Evolutionary conservation across 2,329 filamentous ascomycete genomes (phyloP).

Genomic region (Blastomyces percursus): DNA sequence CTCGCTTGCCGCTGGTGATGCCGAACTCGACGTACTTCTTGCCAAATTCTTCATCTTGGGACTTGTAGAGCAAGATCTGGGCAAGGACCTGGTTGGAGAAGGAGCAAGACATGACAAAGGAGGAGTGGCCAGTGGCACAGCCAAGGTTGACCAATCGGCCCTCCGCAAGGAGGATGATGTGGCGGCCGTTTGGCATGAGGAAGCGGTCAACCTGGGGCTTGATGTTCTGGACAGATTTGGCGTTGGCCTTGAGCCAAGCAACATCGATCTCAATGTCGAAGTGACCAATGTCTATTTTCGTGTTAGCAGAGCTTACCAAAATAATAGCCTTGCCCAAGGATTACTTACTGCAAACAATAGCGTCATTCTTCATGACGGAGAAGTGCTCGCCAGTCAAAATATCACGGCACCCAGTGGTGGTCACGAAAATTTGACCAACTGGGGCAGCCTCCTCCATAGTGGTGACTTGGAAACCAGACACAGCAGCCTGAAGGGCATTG

Average conservation of each 20-base stretch:
- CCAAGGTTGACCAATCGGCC: constrained; percentile 98
- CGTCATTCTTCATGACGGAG: constrained; percentile 89
- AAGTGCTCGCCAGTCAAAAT: constrained; percentile 90
- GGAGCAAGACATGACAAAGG: constrained; percentile 99
- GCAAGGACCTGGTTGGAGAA: constrained; percentile 99
- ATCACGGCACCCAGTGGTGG: constrained; percentile 97
- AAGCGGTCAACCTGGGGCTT: constrained; percentile 99
- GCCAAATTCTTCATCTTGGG: constrained; percentile 71
- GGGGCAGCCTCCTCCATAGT: constrained; percentile 95
- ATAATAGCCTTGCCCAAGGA: background rate
- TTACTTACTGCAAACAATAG: constrained; percentile 86
- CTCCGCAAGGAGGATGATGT: constrained; percentile 98
- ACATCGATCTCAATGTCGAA: constrained; percentile 99
- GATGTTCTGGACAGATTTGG: constrained; percentile 90
- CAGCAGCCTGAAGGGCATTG: constrained; percentile 97
- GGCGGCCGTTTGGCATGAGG: constrained; percentile 82
- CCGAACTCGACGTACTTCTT: constrained; percentile 95
- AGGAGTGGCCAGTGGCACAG: constrained; percentile 97
- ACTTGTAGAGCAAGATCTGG: constrained; percentile 98
- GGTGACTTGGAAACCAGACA: constrained; percentile 91
- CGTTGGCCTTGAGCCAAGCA: constrained; percentile 97
- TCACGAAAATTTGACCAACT: constrained; percentile 94
- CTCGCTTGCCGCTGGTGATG: constrained; percentile 80
- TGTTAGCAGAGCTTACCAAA: constrained; percentile 16
- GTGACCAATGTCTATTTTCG: constrained; percentile 73